Percentiles rank a stretch among this genome's conserved stretches.
These are phyloP conservation scores for Cryphonectria naterciae DNA, from an alignment of 2,329 filamentous ascomycete species.

Conservation along the genomic window DNA sequence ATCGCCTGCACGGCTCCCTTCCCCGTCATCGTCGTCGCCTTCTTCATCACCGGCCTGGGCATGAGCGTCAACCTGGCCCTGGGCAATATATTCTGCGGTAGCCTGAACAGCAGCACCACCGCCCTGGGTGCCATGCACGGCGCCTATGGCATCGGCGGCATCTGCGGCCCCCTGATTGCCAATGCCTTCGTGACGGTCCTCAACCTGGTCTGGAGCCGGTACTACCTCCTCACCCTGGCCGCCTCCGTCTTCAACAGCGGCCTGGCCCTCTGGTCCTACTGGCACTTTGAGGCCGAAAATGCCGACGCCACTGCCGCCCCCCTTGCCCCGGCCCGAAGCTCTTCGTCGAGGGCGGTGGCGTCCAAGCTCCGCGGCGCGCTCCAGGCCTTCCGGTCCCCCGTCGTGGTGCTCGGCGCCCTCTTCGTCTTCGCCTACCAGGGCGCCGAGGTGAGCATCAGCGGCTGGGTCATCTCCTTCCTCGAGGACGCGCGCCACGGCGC, in stretches of 20 bases:
- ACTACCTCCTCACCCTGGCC: conserved; percentile 70
- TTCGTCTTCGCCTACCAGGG: conserved; percentile 90
- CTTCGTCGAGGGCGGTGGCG: not conserved
- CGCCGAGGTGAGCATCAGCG: conserved; percentile 80
- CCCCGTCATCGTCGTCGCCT: conserved; percentile 66
- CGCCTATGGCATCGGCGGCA: conserved; percentile 68
- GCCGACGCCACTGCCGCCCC: conserved; percentile 28
- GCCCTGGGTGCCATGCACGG: conserved; percentile 69
- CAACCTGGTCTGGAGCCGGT: conserved; percentile 68
- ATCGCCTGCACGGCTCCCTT: conserved; percentile 73
- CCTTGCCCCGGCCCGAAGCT: conserved; percentile 11
- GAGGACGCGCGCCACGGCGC: conserved; percentile 73
- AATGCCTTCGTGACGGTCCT: conserved; percentile 69
- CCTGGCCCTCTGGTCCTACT: conserved; percentile 70
- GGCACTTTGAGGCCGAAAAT: conserved; percentile 67
- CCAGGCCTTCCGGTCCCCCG: conserved; percentile 53
- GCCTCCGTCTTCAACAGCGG: conserved; percentile 60
- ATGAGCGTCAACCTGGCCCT: conserved; percentile 60
- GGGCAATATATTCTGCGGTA: conserved; percentile 62
- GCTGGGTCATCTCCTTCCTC: conserved; percentile 86
- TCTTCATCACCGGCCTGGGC: conserved; percentile 68
- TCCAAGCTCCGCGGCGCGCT: conserved; percentile 48
- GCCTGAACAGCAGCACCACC: conserved; percentile 56
- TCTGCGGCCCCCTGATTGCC: conserved; percentile 71
- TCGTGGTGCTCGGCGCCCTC: conserved; percentile 73